Base-by-base conservation (phyloP, 1,139 yeast genomes). In the Insectozyma bohioensis region DNA sequence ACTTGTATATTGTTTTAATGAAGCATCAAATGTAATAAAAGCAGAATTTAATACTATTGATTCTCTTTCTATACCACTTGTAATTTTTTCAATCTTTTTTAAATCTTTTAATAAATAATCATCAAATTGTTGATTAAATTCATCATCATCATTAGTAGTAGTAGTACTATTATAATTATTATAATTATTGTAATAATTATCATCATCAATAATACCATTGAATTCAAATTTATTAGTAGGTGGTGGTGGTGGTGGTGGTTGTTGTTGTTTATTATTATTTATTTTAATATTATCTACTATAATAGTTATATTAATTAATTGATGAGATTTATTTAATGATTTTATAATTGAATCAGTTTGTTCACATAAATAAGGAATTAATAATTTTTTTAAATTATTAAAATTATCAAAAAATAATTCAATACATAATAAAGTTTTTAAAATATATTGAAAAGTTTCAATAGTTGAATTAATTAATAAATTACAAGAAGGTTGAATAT, bases 1-100 rank as follows among this genome's bases (percentile, higher is more conserved):
- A 30, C 52, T 52, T 20, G 74, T 65, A 39, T 68, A 69, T 37
- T 58, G 66, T 33, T 51, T 56, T 31, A 68, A 45, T 12, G 66
- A 56, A 4, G 58, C 60, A 36, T 68, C 65, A 37, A 65, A 59
- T 4, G 67, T 54, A 14, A 43, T 38, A 35, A 61, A 64, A 7
- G 62, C 57, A 9, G 58, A 49, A 11, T 50, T 54, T 13, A 67
- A 45, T 9, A 61, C 47, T 8, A 42, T 28, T 6, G 61, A 44
- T 40, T 67, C 73, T 30, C 60, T 47, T 33, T 64, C 66, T n/a
- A 66, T 48, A 20, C 69, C 65, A 13, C 53, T 47, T 25, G 72
- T 65, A 24, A 67, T 56, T 34, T 61, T 57, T 37, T 67, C 72
- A 28, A 66, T 55, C 32, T 58, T 61, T 20, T 48, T 51, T 33